These are phyloP conservation scores for Teratosphaeria gauchensis DNA, from an alignment of 2,329 filamentous ascomycete species.

Conservation along the genomic window DNA sequence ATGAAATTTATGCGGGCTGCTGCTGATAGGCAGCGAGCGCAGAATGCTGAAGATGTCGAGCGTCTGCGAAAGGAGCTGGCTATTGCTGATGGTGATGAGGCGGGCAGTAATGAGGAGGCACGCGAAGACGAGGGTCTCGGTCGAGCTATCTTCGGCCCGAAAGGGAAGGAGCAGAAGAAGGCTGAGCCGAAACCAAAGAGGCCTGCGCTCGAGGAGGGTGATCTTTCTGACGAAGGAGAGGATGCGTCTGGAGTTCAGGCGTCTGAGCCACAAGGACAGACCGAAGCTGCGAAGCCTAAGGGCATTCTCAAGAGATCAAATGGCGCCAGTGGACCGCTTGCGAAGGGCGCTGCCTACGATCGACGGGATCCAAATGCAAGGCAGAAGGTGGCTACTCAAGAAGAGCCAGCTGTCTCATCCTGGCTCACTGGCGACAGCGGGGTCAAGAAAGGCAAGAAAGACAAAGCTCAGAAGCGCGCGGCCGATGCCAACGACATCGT, in stretches of 20 bases:
- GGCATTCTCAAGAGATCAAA: constrained; percentile 18
- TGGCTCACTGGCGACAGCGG: constrained; percentile 6
- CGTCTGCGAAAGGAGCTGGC: constrained; percentile 57
- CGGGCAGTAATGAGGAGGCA: constrained; percentile 31
- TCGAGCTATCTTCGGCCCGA: constrained; percentile 59
- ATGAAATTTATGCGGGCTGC: constrained; percentile 95
- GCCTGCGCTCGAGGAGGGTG: constrained; percentile 54
- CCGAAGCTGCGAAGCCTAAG: constrained; percentile 5
- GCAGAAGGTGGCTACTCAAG: neutral
- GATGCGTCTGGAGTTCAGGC: constrained; percentile 12
- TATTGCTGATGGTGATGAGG: constrained; percentile 50
- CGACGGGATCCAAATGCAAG: constrained; percentile 5
- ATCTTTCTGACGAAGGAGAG: constrained; percentile 38
- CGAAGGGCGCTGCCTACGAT: constrained; percentile 8
- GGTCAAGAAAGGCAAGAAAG: constrained; percentile 13
- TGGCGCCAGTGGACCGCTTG: constrained; percentile 14
- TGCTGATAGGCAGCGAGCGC: constrained; percentile 64
- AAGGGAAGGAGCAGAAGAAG: constrained; percentile 22
- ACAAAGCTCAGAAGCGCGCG: constrained; percentile 1
- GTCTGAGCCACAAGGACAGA: constrained; percentile 6
- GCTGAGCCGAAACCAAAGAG: constrained; percentile 23
- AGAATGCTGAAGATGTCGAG: constrained; percentile 61
- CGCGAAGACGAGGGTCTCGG: constrained; percentile 54
- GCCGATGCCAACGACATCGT: constrained; percentile 5
- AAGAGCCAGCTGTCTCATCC: constrained; percentile 1